Evolutionary conservation across 129 eudicot genomes (phyloP), one percentile per base, ranked within the genome.

Genomic region (Gnaphalium uliginosum): DNA sequence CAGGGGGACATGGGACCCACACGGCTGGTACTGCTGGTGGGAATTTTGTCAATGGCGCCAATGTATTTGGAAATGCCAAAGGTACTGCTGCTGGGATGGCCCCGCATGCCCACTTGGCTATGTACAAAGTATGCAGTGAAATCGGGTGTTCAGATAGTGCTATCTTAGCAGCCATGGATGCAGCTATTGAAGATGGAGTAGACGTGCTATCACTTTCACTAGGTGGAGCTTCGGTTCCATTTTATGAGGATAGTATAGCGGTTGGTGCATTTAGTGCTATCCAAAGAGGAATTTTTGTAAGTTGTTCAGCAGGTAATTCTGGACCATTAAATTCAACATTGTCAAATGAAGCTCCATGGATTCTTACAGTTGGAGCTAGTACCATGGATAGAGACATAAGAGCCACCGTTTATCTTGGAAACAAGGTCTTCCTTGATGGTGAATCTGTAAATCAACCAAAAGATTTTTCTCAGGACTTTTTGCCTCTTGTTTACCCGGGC

Each of bases 351-450:
- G 89, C 86, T 29, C 86, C 89, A 0, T 85, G 89, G 89, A 79
- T 82, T 73, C 86, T 85, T 32, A 85, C 89, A 0, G 89, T 85
- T 17, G 89, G 89, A 14, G 89, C 89, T 37, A 82, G 86, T 66
- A 82, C 89, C 0, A 37, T 82, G 0, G 89, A 86, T 56, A 68
- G 89, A 41, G 56, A 32, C 8, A 66, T 86, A 39, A 71, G 35
- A 14, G 78, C 84, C 0, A 60, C 82, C 0, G 82, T 68, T 8
- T 46, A 23, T 19, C 73, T 85, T 1, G 86, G 89, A 30, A 76
- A 82, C 72, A 37, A 58, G 14, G 41, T 15, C 1, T 33, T 23
- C 37, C 50, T 73, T 2, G 79, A 78, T 22, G 89, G 89, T 1
- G 79, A 85, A 57, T 78, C 86, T 0, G 29, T 71, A 9, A 74